Percentiles rank a stretch among this genome's conserved stretches.
Conservation (phyloP, 257 asterid species). For the Verbena officinalis region DNA sequence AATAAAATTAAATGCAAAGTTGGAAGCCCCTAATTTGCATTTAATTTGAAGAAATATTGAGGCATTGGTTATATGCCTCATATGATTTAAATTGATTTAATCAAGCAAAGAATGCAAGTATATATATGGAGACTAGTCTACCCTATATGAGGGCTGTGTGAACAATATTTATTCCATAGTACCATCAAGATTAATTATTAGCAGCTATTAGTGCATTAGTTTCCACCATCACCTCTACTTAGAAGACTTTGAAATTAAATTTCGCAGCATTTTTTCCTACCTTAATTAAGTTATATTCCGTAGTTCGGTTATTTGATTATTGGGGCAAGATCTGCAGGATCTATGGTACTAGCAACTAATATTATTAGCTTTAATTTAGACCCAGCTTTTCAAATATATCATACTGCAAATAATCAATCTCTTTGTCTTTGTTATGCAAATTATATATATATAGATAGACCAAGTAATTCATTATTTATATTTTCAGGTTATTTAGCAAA, state of each 20-base stretch:
- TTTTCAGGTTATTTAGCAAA: too few relatives aligned
- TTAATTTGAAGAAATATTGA: too few relatives aligned
- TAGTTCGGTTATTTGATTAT: background rate
- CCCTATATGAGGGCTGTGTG: background rate
- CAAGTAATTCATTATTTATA: too few relatives aligned
- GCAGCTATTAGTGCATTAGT: background rate
- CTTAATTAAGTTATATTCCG: background rate
- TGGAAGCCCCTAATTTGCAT: too few relatives aligned
- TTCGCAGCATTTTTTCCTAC: background rate
- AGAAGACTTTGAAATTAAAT: slow-evolving; percentile 4
- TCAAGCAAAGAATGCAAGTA: background rate
- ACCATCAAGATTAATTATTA: background rate
- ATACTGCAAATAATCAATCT: background rate
- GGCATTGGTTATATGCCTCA: too few relatives aligned
- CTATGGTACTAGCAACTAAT: background rate
- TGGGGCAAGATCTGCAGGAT: background rate
- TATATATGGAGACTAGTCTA: background rate
- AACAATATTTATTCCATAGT: background rate
- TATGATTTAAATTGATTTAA: too few relatives aligned
- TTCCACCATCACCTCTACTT: background rate
- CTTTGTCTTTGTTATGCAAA: background rate
- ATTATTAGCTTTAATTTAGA: background rate
- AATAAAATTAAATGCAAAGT: too few relatives aligned
- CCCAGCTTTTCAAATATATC: background rate
- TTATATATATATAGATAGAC: too few relatives aligned